Evolutionary conservation across 2,329 filamentous ascomycete species (phyloP).

Genomic region (Exophiala spinifera): DNA sequence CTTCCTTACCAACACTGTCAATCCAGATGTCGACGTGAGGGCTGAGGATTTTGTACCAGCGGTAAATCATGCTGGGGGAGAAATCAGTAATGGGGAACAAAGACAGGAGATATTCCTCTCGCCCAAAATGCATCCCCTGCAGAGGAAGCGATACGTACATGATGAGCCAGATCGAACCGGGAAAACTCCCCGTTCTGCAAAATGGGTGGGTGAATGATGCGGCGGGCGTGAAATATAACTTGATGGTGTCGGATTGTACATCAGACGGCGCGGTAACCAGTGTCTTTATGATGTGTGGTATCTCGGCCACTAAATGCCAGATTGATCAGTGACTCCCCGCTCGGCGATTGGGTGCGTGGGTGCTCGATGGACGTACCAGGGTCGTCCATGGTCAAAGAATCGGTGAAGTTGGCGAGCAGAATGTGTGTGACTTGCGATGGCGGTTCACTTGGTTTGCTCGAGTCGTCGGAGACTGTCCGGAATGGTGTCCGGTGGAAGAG

Average conservation of each 20-base stretch:
- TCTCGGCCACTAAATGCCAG: constrained; percentile 43
- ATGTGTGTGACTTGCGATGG: too few species aligned
- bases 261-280: constrained; percentile 66
- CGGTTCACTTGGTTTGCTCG: too few species aligned
- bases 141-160: too few species aligned
- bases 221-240: constrained; percentile 69
- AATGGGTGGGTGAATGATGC: constrained; percentile 77
- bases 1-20: constrained; percentile 54
- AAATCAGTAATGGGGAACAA: too few species aligned
- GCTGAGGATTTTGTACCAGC: constrained; percentile 81
- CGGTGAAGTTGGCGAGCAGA: not conserved
- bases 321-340: not conserved
- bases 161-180: constrained; percentile 65
- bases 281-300: constrained; percentile 62
- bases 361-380: constrained; percentile 14
- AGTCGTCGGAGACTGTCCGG: too few species aligned
- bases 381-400: constrained; percentile 21
- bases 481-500: too few species aligned
- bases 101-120: too few species aligned
- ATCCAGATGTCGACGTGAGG: constrained; percentile 68
- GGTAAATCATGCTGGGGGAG: constrained; percentile 57
- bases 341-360: too few species aligned
- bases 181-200: constrained; percentile 61
- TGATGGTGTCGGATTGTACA: constrained; percentile 63
- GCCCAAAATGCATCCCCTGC: too few species aligned